A percentile compares a stretch with the other conserved stretches of the same genome.
These are phyloP conservation scores for Leishmania turanica DNA, from an alignment of 208 protist genomes.

Conservation along the genomic window DNA sequence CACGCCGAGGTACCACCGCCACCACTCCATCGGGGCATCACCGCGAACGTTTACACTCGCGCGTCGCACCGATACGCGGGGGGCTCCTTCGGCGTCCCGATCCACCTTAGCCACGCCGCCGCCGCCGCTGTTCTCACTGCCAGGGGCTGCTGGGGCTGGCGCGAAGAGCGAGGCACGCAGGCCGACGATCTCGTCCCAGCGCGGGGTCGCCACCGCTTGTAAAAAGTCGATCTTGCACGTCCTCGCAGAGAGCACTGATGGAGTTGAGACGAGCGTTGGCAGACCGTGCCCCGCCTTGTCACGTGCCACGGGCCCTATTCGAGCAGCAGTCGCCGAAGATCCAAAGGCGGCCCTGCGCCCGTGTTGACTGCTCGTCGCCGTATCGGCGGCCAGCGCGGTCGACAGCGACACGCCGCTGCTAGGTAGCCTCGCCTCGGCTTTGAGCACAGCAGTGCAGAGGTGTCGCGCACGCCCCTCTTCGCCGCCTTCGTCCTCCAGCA, in stretches of 20 bases:
- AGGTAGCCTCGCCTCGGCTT: background rate
- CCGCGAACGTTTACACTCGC: slow-evolving; percentile 34
- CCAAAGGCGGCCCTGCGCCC: background rate
- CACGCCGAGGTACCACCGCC: slow-evolving; percentile 19
- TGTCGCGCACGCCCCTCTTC: background rate
- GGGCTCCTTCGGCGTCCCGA: background rate
- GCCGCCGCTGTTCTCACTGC: background rate
- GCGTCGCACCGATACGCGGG: background rate
- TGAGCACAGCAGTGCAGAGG: background rate
- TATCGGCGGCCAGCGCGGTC: background rate
- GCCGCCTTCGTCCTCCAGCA: background rate
- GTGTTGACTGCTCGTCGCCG: background rate
- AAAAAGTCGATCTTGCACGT: slow-evolving; percentile 20
- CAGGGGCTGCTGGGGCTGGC: background rate
- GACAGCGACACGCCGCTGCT: background rate
- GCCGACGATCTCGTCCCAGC: slow-evolving; percentile 25
- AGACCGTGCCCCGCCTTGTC: background rate
- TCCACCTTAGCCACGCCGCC: background rate
- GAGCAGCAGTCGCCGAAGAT: background rate
- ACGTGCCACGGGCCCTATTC: background rate
- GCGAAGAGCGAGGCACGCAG: slow-evolving; percentile 23
- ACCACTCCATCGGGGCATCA: slow-evolving; percentile 34
- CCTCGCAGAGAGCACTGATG: background rate
- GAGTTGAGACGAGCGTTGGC: background rate
- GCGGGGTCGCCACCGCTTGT: slow-evolving; percentile 20